These are phyloP conservation scores for Panicum hallii DNA, from an alignment of 202 grass and related monocot species.

Conservation along the genomic window DNA sequence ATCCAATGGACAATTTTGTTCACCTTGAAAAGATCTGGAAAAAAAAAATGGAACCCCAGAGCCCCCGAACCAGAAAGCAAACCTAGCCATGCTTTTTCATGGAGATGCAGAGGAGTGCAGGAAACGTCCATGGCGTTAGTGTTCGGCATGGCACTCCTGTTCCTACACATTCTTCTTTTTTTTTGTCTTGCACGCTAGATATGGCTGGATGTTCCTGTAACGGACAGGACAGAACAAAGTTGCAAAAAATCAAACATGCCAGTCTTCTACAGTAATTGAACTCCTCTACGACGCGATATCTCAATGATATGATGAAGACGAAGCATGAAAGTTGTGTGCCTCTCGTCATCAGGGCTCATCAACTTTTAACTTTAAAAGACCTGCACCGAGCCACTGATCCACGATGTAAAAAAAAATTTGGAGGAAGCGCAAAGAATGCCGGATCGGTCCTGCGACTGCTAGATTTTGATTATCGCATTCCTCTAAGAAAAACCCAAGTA, in stretches of 20 bases:
- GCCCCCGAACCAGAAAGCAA: not conserved
- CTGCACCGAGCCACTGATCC: not conserved
- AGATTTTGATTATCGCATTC: not conserved
- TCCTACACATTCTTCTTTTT: not conserved
- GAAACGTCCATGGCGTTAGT: slow-evolving; percentile 10
- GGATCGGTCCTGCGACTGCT: not conserved
- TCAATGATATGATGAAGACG: not conserved
- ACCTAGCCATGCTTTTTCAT: not conserved
- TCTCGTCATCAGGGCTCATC: not conserved
- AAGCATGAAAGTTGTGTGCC: not conserved
- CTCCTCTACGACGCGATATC: not conserved
- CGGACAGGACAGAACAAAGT: too few relatives aligned
- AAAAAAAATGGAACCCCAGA: not conserved
- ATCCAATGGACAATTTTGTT: too few relatives aligned
- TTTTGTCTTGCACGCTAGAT: not conserved
- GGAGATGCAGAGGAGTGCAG: slow-evolving; percentile 20
- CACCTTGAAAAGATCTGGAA: too few relatives aligned
- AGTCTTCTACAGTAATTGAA: slow-evolving; percentile 1
- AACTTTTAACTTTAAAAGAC: not conserved
- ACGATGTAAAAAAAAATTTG: not conserved
- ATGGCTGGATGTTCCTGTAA: not conserved
- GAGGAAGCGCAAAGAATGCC: not conserved
- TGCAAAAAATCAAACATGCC: not conserved
- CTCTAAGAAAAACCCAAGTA: not conserved
- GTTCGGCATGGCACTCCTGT: not conserved